Percentiles rank a stretch among this genome's conserved stretches.
Conservation (phyloP, 106 monocot genomes). For the Apostasia ramifera region DNA sequence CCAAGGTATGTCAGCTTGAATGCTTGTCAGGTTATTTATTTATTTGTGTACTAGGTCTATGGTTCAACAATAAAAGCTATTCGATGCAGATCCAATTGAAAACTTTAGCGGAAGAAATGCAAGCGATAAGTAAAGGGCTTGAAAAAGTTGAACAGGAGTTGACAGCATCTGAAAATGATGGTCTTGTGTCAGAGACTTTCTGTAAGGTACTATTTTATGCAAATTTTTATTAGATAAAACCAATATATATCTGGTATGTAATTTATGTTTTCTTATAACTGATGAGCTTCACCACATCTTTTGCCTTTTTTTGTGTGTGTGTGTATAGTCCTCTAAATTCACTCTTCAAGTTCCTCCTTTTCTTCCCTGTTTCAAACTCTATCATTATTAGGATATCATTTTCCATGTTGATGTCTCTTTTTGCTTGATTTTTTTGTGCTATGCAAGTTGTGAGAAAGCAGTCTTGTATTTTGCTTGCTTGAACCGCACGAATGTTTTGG, state of each 20-base stretch:
- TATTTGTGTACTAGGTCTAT: neutral
- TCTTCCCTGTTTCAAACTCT: too few species aligned
- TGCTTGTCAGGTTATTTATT: neutral
- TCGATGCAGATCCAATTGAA: slow-evolving; percentile 70
- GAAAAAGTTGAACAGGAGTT: slow-evolving; percentile 85
- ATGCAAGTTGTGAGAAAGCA: too few species aligned
- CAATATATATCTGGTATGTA: neutral
- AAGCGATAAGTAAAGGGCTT: slow-evolving; percentile 79
- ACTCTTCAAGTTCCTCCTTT: too few species aligned
- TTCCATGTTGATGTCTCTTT: too few species aligned
- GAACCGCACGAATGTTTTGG: too few species aligned
- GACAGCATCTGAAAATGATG: slow-evolving; percentile 76
- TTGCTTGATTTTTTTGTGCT: too few species aligned
- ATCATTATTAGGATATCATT: too few species aligned
- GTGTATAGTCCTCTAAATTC: too few species aligned
- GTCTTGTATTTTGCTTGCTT: too few species aligned
- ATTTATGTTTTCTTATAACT: neutral
- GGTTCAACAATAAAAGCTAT: slow-evolving; percentile 3
- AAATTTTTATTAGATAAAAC: neutral
- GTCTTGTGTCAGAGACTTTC: slow-evolving; percentile 58
- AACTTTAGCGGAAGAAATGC: slow-evolving; percentile 84
- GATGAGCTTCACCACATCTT: neutral
- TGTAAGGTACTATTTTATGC: slow-evolving; percentile 35
- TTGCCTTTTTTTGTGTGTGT: too few species aligned
- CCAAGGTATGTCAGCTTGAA: slow-evolving; percentile 44